Evolutionary conservation across 208 protist species (phyloP), one percentile per base, ranked within the genome.

Genomic region (Herpetomonas tarakana): DNA sequence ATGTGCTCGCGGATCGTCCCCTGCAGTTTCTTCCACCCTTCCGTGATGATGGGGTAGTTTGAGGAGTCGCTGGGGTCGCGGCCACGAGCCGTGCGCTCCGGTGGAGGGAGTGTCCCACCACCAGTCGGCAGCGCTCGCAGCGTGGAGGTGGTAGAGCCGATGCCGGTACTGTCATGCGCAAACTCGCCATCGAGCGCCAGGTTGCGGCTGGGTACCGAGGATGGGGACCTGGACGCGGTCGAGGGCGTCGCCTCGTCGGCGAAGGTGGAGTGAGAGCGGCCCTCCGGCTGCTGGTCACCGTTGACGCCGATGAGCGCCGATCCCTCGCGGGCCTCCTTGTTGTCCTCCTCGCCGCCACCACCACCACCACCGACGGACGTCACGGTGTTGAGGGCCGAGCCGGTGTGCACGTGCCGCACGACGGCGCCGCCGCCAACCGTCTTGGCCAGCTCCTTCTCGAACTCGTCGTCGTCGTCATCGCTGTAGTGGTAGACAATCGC

Each of bases 11-110:
- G 57, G 28, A 88, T 57, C 11, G 68, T 46, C 16, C 54, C 25
- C 50, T 62, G 65, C 54, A 88, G 56, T 16, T 71, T 49, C 22
- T 53, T 14, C 81, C 81, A 88, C 24, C 35, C 65, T 0, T 68
- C 52, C 30, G 80, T 87, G 21, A 52, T 28, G 26, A 62, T 57
- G 0, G 65, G 55, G 65, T 69, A 69, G 45, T 71, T 74, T 30
- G 24, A 51, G 25, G 58, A 61, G 54, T 61, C 53, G 18, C 2
- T 16, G 14, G 49, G 19, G 24, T 52, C 30, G 38, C 21, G 50
- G 24, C 22, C 24, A 24, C 51, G 6, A 11, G 11, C 52, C 7
- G 12, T 22, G 41, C 38, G 7, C 12, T 2, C 51, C 27, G 28
- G 44, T 22, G 28, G 24, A n/a, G 58, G n/a, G n/a, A n/a, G n/a